Evolutionary conservation across 2,329 filamentous ascomycete genomes (phyloP).

Genomic region (Neofusicoccum kwambonambiense): DNA sequence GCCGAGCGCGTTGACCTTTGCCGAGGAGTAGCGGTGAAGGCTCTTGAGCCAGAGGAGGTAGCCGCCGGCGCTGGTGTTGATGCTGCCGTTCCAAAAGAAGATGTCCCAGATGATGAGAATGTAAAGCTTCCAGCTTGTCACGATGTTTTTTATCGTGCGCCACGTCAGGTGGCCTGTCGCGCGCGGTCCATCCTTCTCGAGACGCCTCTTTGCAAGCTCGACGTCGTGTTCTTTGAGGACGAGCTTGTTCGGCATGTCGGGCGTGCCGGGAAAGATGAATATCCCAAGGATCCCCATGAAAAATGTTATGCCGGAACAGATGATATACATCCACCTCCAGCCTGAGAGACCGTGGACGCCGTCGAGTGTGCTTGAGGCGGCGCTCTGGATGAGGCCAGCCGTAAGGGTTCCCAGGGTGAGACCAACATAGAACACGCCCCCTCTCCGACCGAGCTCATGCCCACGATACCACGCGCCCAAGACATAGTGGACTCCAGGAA

Average conservation of each 20-base stretch:
- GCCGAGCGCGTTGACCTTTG: slow-evolving; percentile 53
- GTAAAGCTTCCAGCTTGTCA: slow-evolving; percentile 51
- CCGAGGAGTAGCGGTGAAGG: slow-evolving; percentile 47
- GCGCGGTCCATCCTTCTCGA: slow-evolving; percentile 46
- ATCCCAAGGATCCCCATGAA: slow-evolving; percentile 53
- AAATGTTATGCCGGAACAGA: slow-evolving; percentile 48
- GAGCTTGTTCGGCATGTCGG: slow-evolving; percentile 49
- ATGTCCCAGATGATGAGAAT: slow-evolving; percentile 51
- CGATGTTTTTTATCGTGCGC: slow-evolving; percentile 33
- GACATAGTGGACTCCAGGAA: slow-evolving; percentile 31
- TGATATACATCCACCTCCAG: slow-evolving; percentile 39
- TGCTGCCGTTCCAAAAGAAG: slow-evolving; percentile 58
- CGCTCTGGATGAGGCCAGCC: slow-evolving; percentile 47
- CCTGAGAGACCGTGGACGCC: slow-evolving; percentile 44
- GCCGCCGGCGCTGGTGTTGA: slow-evolving; percentile 46
- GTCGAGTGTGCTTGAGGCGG: slow-evolving; percentile 54
- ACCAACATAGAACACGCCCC: slow-evolving; percentile 54
- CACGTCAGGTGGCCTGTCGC: slow-evolving; percentile 30
- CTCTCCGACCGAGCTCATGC: slow-evolving; percentile 44
- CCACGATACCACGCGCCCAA: slow-evolving; percentile 47
- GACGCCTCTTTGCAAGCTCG: slow-evolving; percentile 44
- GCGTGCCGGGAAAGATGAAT: slow-evolving; percentile 53
- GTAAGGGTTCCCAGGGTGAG: slow-evolving; percentile 54
- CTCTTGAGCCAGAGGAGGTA: slow-evolving; percentile 61
- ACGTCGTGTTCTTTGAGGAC: slow-evolving; percentile 51